Evolutionary conservation across 768 basidiomycete species (phyloP), one percentile per base, ranked within the genome.

Genomic region (Kwoniella dendrophila): DNA sequence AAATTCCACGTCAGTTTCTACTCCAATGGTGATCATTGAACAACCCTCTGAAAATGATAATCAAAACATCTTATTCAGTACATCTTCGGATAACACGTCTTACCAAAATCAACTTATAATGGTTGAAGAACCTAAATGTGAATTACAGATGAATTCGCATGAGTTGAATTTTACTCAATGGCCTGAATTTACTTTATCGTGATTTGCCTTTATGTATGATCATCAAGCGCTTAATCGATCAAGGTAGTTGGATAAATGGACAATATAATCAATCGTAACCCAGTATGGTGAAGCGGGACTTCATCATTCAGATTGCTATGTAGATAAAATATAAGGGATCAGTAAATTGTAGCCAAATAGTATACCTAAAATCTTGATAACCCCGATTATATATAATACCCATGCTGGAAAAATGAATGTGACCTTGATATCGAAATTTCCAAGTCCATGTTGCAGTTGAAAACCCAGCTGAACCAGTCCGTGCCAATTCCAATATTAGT

Each of bases 81-180:
- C 44, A 3, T 29, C 18, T n/a, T 29, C 41, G 5, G 22, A 44
- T 47, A 27, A 11, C 18, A 11, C 41, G 6, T 43, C 29, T 33
- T 56, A 30, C 30, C 41, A 41, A 45, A 22, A 40, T n/a, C n/a
- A n/a, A n/a, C n/a, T n/a, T 11, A 45, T 56, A 5, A 30, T 56
- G n/a, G 43, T 56, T 1, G 43, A 56, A 24, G 55, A 56, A 47
- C 55, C 55, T n/a, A 56, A 56, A 47, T 45, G 40, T 5, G 44
- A 56, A 2, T 32, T 56, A 26, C 30, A 51, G 22, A 18, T 33
- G 14, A 11, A 34, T 33, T 26, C 20, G 29, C 49, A 51, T 10
- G 30, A n/a, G 26, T 22, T 51, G 32, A 32, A 51, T 33, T 51
- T 51, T 22, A 51, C 22, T 51, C 49, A 36, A 34, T 51, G 49